Conservation (phyloP, 768 basidiomycete genomes). For the Serendipita sp. region DNA sequence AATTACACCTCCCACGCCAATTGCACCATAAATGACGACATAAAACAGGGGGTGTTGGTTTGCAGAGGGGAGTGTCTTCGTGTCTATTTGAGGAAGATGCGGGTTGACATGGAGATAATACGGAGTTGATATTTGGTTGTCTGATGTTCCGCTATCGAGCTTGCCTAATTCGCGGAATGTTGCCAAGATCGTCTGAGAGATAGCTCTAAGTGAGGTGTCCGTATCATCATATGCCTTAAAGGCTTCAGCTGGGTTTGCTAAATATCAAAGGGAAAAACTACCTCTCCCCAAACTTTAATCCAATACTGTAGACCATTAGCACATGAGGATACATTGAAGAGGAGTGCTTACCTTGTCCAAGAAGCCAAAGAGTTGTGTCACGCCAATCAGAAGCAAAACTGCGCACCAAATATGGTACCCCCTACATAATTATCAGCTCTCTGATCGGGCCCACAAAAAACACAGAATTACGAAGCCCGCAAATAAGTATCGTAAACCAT, state of each 20-base stretch:
- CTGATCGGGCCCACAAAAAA: neutral
- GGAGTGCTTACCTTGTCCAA: slow-evolving; percentile 9
- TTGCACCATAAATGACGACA: slow-evolving; percentile 10
- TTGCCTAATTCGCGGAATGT: neutral
- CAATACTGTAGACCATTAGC: slow-evolving; percentile 10
- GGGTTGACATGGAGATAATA: neutral
- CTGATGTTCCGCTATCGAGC: neutral
- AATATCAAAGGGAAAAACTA: slow-evolving; percentile 3
- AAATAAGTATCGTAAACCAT: slow-evolving; percentile 16
- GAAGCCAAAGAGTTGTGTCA: slow-evolving; percentile 10
- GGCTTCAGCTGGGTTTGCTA: neutral
- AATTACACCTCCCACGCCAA: slow-evolving; percentile 8
- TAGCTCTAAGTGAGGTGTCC: neutral
- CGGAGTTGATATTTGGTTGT: neutral
- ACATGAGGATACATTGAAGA: neutral
- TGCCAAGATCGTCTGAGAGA: neutral
- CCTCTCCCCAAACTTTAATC: slow-evolving; percentile 23
- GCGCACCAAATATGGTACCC: slow-evolving; percentile 13
- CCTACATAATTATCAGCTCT: slow-evolving; percentile 3
- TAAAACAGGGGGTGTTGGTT: slow-evolving; percentile 12
- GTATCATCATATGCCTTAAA: neutral
- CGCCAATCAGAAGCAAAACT: slow-evolving; percentile 8
- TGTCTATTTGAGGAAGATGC: neutral
- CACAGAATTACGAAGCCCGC: slow-evolving; percentile 10
- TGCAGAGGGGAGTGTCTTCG: slow-evolving; percentile 6